Evolutionary conservation across 2,329 filamentous ascomycete species (phyloP).

Genomic region (Clarireedia homoeocarpa): DNA sequence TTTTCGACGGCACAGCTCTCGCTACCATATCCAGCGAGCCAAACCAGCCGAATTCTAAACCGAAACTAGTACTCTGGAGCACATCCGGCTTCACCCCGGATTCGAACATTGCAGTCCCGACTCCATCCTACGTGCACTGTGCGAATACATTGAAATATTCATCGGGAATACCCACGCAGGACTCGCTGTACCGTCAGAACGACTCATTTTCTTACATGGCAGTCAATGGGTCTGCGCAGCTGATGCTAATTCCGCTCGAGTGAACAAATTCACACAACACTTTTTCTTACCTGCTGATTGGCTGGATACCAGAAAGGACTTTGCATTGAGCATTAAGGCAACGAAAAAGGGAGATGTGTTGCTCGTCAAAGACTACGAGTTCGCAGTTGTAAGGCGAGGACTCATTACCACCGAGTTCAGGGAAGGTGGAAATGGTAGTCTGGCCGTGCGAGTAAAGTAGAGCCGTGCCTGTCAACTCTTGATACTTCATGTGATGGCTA

Average conservation of each 20-base stretch:
- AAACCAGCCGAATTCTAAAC: too few relatives aligned
- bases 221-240: not conserved
- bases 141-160: not conserved
- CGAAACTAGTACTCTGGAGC: too few relatives aligned
- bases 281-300: conserved; percentile 4
- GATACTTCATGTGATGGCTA: too few relatives aligned
- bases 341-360: conserved; percentile 12
- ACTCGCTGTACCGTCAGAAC: not conserved
- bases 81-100: too few relatives aligned
- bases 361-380: conserved; percentile 15
- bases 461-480: too few relatives aligned
- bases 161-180: not conserved
- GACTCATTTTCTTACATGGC: not conserved
- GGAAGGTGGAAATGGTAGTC: not conserved
- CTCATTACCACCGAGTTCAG: conserved; percentile 1
- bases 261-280: not conserved
- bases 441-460: not conserved
- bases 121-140: not conserved
- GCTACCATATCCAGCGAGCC: too few relatives aligned
- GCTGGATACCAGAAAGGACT: conserved; percentile 10
- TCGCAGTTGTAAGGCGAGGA: conserved; percentile 18
- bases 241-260: not conserved
- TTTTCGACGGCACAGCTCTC: too few relatives aligned
- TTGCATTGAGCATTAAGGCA: conserved; percentile 11
- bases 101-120: not conserved